Evolutionary conservation across 305 asterid species (phyloP).

Genomic region (Fraxinus platypoda): DNA sequence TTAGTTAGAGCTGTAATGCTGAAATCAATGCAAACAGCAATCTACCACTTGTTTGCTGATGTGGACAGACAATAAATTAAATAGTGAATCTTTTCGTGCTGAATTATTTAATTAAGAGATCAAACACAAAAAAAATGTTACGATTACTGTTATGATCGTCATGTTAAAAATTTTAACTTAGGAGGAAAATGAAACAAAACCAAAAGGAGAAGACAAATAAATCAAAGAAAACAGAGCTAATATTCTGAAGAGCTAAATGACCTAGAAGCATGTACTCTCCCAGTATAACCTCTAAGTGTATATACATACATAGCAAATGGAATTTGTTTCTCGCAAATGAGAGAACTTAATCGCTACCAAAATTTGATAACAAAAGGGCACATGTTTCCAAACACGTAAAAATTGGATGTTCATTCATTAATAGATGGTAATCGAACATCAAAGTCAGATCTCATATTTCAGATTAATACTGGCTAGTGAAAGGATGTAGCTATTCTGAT

Average conservation of each 20-base stretch:
- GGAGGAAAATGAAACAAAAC: slow-evolving; percentile 6
- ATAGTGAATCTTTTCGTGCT: neutral
- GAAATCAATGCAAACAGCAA: neutral
- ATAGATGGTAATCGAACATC: neutral
- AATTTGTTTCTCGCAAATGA: slow-evolving; percentile 5
- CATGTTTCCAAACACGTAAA: neutral
- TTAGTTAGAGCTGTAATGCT: neutral
- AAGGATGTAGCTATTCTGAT: slow-evolving; percentile 21
- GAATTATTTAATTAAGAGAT: neutral
- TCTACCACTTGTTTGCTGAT: neutral
- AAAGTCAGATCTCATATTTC: slow-evolving; percentile 10
- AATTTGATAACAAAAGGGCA: neutral
- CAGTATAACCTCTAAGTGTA: neutral
- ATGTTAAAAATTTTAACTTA: neutral
- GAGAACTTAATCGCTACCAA: neutral
- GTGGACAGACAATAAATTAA: neutral
- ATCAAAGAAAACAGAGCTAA: slow-evolving; percentile 5
- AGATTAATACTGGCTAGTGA: neutral
- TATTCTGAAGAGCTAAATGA: neutral
- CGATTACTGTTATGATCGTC: neutral
- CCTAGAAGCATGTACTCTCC: neutral
- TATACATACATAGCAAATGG: slow-evolving; percentile 6
- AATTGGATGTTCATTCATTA: neutral
- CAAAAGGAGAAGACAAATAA: neutral
- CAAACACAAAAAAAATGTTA: neutral